phyloP scores from a whole-genome alignment of 2,329 filamentous ascomycete species.

The Diplodia scrobiculata region DNA sequence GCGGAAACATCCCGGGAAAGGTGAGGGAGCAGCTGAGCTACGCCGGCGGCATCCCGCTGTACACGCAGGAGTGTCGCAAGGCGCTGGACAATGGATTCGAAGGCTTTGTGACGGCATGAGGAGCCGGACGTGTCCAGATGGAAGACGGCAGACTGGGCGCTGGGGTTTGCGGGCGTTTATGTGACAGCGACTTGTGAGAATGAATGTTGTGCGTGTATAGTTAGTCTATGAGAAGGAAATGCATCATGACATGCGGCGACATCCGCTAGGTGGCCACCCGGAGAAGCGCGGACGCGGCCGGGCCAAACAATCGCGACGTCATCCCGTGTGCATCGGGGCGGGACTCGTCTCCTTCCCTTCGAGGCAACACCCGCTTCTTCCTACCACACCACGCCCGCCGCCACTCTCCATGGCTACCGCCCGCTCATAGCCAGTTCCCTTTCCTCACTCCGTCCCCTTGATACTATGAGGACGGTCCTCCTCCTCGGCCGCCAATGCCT shows the following conservation, averaged over 20 bases:
- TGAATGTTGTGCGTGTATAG: neutral
- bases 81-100: slow-evolving; percentile 44
- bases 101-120: slow-evolving; percentile 37
- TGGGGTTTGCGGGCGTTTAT: neutral
- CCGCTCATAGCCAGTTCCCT: slow-evolving; percentile 20
- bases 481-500: slow-evolving; percentile 55
- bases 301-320: slow-evolving; percentile 14
- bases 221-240: too few species aligned
- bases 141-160: neutral
- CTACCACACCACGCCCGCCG: neutral
- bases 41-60: slow-evolving; percentile 48
- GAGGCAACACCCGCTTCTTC: neutral
- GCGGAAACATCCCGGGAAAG: slow-evolving; percentile 52
- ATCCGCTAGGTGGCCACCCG: neutral
- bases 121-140: neutral
- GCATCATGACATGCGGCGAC: too few species aligned
- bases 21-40: slow-evolving; percentile 50
- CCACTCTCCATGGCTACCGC: slow-evolving; percentile 23
- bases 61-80: slow-evolving; percentile 45
- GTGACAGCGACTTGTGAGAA: neutral
- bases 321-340: slow-evolving; percentile 7
- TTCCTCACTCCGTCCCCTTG: neutral
- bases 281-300: slow-evolving; percentile 4
- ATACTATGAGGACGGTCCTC: slow-evolving; percentile 55
- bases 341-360: neutral